Percentiles rank a stretch among this genome's conserved stretches.
These are phyloP conservation scores for Puccinia coronata DNA, from an alignment of 1,284 basidiomycete species.

Conservation along the genomic window DNA sequence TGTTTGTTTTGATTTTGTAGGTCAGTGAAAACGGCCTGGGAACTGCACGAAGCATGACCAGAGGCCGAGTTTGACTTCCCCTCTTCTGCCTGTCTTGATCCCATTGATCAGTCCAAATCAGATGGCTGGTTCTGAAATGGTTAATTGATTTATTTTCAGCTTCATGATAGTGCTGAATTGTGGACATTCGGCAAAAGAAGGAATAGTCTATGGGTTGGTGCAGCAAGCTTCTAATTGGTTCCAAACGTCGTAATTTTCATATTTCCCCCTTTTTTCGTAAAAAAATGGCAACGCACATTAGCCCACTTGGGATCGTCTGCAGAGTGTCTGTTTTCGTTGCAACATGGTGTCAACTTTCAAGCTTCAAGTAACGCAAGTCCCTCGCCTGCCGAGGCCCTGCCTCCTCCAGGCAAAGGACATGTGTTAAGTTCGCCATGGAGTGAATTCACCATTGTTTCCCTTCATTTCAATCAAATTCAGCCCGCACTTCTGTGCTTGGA, in stretches of 20 bases:
- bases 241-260: constrained; percentile 7
- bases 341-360: too few relatives aligned
- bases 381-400: too few relatives aligned
- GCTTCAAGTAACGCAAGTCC: too few relatives aligned
- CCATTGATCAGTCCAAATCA: background rate
- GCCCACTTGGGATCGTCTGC: too few relatives aligned
- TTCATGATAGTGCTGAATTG: constrained; percentile 85
- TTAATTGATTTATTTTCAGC: constrained; percentile 57
- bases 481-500: background rate
- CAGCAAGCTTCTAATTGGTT: constrained; percentile 64
- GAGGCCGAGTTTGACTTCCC: constrained; percentile 62
- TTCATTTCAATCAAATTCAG: background rate
- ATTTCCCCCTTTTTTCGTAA: background rate
- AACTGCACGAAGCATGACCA: constrained; percentile 70
- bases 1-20: too few relatives aligned
- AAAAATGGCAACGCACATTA: background rate
- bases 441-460: too few relatives aligned
- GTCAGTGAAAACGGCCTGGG: constrained; percentile 60
- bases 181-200: constrained; percentile 84
- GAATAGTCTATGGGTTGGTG: constrained; percentile 72
- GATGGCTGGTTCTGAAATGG: background rate
- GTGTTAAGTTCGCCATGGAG: too few relatives aligned
- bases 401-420: too few relatives aligned
- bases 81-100: background rate
- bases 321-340: too few relatives aligned